phyloP scores from a whole-genome alignment of 2,329 filamentous ascomycete species.

The Blastomyces parvus region DNA sequence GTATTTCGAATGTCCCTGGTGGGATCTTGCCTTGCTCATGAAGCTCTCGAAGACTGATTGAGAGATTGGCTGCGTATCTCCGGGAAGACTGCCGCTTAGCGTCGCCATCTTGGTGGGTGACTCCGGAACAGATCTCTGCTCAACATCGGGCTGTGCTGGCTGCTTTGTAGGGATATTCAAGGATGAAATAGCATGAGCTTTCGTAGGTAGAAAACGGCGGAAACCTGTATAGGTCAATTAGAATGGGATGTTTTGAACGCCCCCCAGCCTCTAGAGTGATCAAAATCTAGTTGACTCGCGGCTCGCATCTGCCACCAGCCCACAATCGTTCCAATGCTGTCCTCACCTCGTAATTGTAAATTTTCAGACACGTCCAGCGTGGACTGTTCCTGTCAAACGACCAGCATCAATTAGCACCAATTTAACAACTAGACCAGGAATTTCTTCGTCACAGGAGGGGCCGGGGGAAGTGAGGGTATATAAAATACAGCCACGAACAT shows the following conservation, averaged over 20 bases:
- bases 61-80: slow-evolving; percentile 38
- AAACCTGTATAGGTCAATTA: background rate
- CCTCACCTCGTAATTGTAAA: slow-evolving; percentile 6
- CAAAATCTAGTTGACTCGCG: background rate
- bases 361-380: slow-evolving; percentile 1
- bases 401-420: slow-evolving; percentile 7
- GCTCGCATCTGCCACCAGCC: background rate
- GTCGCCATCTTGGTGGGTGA: slow-evolving; percentile 27
- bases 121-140: slow-evolving; percentile 16
- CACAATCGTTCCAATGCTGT: background rate
- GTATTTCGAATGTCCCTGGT: slow-evolving; percentile 12
- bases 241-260: background rate
- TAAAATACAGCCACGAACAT: slow-evolving; percentile 22
- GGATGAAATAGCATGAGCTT: background rate
- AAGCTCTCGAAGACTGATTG: slow-evolving; percentile 37
- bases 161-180: slow-evolving; percentile 6
- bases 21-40: slow-evolving; percentile 28
- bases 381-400: slow-evolving; percentile 5
- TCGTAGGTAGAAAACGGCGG: background rate
- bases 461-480: background rate
- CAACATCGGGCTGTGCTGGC: slow-evolving; percentile 16
- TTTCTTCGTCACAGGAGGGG: background rate
- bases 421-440: background rate
- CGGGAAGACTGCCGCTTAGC: slow-evolving; percentile 25
- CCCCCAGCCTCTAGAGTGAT: background rate